Base-by-base conservation (phyloP, 83 land plant species). In the Thuja plicata region DNA sequence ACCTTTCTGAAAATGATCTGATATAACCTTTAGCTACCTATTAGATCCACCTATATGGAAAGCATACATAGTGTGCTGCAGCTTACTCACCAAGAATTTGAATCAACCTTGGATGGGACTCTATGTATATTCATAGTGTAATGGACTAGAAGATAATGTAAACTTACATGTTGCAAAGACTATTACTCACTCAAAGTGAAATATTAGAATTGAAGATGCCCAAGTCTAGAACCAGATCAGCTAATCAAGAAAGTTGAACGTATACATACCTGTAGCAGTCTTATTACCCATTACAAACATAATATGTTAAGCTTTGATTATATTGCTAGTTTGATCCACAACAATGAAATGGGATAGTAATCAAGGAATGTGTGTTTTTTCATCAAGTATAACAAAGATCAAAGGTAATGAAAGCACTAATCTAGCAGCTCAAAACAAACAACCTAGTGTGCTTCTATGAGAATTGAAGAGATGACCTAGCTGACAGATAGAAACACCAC, bases 361-460 rank as follows among this genome's bases (percentile, higher is more conserved):
- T 21, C 17, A 41, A 41, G 84, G 43, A 40, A 38, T 3, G 40
- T 38, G 8, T 41, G 24, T 9, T 9, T 37, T 80, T 80, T 80
- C 48, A 80, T 17, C 27, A 40, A 80, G 7, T 80, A 24, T 5
- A 34, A 41, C 27, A 40, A 80, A 21, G 38, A 21, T 41, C 8
- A 21, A 80, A 17, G n/a, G 21, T 41, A 80, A 80, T 24, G 1
- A 80, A 32, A 80, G 41, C 46, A 37, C 8, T 79, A 79, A 79
- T 79, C 83, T 79, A 40, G 19, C 41, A 79, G 19, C 84, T 80
- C 50, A 80, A 80, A 80, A 41, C 27, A 80, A 80, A 80, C n/a
- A 38, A 35, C 3, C 48, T 19, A 80, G 43, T 38, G 46, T 48
- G 38, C 78, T 74, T 24, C 78, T 34, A 74, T 11, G 13, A 13